Base-by-base conservation (phyloP, 768 basidiomycete species). In the Favolaschia claudopus region DNA sequence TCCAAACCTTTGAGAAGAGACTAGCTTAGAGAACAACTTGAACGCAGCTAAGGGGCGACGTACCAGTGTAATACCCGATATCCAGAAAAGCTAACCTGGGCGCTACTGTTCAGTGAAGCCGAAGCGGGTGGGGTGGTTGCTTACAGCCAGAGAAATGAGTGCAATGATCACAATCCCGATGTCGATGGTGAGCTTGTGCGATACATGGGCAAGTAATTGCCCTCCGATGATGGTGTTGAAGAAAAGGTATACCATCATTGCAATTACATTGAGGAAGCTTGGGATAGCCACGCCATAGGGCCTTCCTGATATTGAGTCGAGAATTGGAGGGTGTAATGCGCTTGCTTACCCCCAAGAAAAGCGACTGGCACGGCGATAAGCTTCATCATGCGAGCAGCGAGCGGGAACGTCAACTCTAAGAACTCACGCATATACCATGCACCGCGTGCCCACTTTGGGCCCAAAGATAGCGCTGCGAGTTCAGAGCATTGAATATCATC, bases 381-480 rank as follows among this genome's bases (percentile, higher is more conserved):
- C 85, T 85, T 63, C 85, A 85, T 52, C n/a, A n/a, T n/a, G n/a
- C n/a, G n/a, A n/a, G n/a, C n/a, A n/a, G n/a, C n/a, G n/a, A n/a
- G n/a, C n/a, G n/a, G 74, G 68, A 85, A 88, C 24, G 85, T 74
- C 3, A 31, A 25, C 38, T 47, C 20, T 25, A 12, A n/a, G 38
- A n/a, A 44, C 42, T 14, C 17, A 60, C 58, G 89, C 85, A 58
- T 86, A 82, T 22, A 92, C 85, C 90, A 94, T 91, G 53, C 89
- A 89, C 19, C 92, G 80, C 67, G 89, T 83, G n/a, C 93, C 93
- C 1, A 90, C 76, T 69, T 86, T 88, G 0, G 93, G 91, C 12
- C 93, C 91, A 74, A 91, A 92, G 4, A 87, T 85, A n/a, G 76
- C 77, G 53, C 81, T 81, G 46, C 32, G 10, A 56, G 43, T 36